phyloP scores from a whole-genome alignment of 2,329 filamentous ascomycete genomes.

The Aspergillus aculeatinus region DNA sequence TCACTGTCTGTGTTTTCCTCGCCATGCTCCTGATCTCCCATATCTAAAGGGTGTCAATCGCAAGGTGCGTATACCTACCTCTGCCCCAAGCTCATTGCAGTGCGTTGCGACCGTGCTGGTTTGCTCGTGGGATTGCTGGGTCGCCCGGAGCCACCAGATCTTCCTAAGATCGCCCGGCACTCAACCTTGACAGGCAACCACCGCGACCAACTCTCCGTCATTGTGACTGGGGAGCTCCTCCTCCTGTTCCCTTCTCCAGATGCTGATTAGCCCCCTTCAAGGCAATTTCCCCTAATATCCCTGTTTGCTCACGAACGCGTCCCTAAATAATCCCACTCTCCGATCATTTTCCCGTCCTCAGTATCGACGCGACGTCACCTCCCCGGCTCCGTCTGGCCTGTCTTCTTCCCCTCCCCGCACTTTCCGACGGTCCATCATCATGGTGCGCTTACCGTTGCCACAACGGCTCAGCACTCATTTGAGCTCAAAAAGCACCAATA shows the following conservation, averaged over 20 bases:
- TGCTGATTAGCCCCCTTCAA: conserved; percentile 2
- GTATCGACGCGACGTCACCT: conserved; percentile 21
- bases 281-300: conserved; percentile 1
- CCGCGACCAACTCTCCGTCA: conserved; percentile 18
- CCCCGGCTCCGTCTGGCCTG: conserved; percentile 9
- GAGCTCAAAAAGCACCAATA: conserved; percentile 42
- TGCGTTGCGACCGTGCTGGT: conserved; percentile 6
- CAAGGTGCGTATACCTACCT: conserved; percentile 1
- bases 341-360: not conserved
- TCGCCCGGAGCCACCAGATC: conserved; percentile 30
- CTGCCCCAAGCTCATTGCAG: not conserved
- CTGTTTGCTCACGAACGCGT: not conserved
- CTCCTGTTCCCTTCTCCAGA: conserved; percentile 1
- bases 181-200: conserved; percentile 18
- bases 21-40: conserved; percentile 1
- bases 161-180: conserved; percentile 25
- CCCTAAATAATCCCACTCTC: not conserved
- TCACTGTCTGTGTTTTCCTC: not conserved
- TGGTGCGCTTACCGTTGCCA: conserved; percentile 58
- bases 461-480: conserved; percentile 55
- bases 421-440: conserved; percentile 31
- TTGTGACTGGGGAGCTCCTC: conserved; percentile 11
- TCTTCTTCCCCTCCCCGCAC: conserved; percentile 18
- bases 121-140: conserved; percentile 24
- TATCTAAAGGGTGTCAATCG: conserved; percentile 7